These are phyloP conservation scores for Syzygium aromaticum DNA, from an alignment of 345 rosid species.

Conservation along the genomic window DNA sequence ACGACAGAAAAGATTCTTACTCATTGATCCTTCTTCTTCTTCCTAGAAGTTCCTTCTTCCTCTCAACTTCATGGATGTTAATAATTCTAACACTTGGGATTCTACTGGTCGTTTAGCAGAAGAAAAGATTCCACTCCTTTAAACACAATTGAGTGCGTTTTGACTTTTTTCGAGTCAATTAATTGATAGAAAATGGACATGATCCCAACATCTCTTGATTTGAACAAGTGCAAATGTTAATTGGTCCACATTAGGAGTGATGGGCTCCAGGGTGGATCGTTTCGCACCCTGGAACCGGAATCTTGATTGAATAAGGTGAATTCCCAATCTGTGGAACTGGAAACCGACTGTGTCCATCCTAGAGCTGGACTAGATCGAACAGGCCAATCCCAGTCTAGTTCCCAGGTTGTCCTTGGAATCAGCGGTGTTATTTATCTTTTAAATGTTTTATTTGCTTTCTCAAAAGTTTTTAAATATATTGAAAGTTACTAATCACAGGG, in stretches of 20 bases:
- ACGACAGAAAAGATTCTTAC: too few species aligned
- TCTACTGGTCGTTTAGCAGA: too few species aligned
- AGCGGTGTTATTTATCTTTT: rapidly evolving
- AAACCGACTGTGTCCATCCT: rapidly evolving
- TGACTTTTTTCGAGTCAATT: too few species aligned
- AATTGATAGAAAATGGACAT: too few species aligned
- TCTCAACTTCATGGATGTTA: too few species aligned
- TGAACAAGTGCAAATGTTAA: too few species aligned
- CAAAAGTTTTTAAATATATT: not conserved
- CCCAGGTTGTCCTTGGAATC: rapidly evolving
- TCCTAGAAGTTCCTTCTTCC: too few species aligned
- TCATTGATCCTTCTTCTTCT: too few species aligned
- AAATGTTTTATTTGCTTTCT: not conserved
- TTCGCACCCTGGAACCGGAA: not conserved
- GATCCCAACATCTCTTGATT: too few species aligned
- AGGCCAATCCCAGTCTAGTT: rapidly evolving
- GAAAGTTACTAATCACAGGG: not conserved
- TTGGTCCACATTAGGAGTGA: not conserved
- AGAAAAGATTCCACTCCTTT: too few species aligned
- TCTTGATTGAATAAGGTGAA: not conserved
- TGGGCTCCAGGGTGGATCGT: rapidly evolving
- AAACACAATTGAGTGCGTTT: too few species aligned
- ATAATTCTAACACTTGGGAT: too few species aligned
- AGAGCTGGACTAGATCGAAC: rapidly evolving
- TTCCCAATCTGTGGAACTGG: rapidly evolving